A percentile compares a stretch with the other conserved stretches of the same genome.
These are phyloP conservation scores for Ustilago bromivora DNA, from an alignment of 1,284 basidiomycete species.

Conservation along the genomic window DNA sequence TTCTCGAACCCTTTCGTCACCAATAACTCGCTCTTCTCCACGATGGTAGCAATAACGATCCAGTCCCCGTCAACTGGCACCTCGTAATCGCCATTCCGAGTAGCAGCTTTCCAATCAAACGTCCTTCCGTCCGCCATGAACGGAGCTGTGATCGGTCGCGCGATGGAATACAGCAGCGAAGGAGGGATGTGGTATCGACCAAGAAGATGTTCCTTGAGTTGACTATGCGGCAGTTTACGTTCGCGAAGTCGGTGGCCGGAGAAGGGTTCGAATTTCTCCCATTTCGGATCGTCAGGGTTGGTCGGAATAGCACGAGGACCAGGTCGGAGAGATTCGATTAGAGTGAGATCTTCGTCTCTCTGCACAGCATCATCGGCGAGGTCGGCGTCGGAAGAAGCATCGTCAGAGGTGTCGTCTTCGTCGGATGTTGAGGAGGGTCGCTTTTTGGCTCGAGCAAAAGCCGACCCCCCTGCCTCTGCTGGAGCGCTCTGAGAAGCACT, in stretches of 20 bases:
- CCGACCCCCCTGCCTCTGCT: conserved; percentile 5
- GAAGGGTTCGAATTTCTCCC: conserved; percentile 44
- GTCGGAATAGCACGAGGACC: conserved; percentile 36
- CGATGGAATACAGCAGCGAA: conserved; percentile 82
- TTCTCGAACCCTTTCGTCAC: conserved; percentile 70
- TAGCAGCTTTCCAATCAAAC: conserved; percentile 5
- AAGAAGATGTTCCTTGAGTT: conserved; percentile 83
- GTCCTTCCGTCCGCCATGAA: background rate
- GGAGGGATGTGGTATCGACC: conserved; percentile 89
- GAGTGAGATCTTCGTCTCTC: conserved; percentile 31
- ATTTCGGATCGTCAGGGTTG: conserved; percentile 45
- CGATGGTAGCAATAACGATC: conserved; percentile 88
- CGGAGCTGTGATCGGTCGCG: conserved; percentile 10
- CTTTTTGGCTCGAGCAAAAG: conserved; percentile 27
- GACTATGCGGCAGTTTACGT: conserved; percentile 79
- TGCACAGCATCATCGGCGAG: background rate
- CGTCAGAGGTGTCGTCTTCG: background rate
- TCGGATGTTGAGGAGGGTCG: background rate
- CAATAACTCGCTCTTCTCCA: conserved; percentile 81
- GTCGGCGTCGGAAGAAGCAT: background rate
- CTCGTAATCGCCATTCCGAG: conserved; percentile 76
- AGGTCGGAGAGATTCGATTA: conserved; percentile 27
- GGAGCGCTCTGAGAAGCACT: background rate
- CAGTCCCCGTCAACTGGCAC: conserved; percentile 91
- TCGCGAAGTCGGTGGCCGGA: conserved; percentile 76